phyloP scores from a whole-genome alignment of 352 stramenopile species.

The Phytophthora megakarya region DNA sequence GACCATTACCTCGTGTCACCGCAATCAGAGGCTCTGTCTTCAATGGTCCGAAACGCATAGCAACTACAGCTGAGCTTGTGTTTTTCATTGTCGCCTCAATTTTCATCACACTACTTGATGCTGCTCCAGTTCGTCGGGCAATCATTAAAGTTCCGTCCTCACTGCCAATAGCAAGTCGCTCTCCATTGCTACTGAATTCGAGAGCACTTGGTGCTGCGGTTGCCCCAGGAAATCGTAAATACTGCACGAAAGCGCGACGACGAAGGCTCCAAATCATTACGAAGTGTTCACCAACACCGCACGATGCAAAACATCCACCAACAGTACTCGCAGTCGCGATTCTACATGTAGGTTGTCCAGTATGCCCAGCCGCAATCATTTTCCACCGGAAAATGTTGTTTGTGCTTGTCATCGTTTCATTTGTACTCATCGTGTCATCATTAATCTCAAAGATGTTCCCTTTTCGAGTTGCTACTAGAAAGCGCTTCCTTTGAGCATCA shows the following conservation, averaged over 20 bases:
- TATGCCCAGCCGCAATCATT: constrained; percentile 61
- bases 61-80: constrained; percentile 44
- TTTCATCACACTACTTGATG: constrained; percentile 32
- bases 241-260: constrained; percentile 31
- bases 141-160: constrained; percentile 63
- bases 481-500: constrained; percentile 46
- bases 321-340: constrained; percentile 32
- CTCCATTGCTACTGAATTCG: constrained; percentile 53
- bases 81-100: constrained; percentile 67
- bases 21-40: constrained; percentile 38
- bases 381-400: constrained; percentile 14
- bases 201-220: constrained; percentile 19
- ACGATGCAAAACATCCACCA: constrained; percentile 59
- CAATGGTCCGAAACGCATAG: constrained; percentile 52
- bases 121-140: constrained; percentile 18
- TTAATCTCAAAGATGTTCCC: constrained; percentile 62
- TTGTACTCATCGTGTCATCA: constrained; percentile 24
- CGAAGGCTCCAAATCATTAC: constrained; percentile 73
- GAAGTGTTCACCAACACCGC: constrained; percentile 39
- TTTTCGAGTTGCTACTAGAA: constrained; percentile 63
- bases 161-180: constrained; percentile 60
- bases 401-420: background rate
- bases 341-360: constrained; percentile 26
- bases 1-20: constrained; percentile 58
- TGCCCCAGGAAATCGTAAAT: constrained; percentile 29